Conservation (phyloP, 2,329 filamentous ascomycete genomes). For the Metarhizium album region DNA sequence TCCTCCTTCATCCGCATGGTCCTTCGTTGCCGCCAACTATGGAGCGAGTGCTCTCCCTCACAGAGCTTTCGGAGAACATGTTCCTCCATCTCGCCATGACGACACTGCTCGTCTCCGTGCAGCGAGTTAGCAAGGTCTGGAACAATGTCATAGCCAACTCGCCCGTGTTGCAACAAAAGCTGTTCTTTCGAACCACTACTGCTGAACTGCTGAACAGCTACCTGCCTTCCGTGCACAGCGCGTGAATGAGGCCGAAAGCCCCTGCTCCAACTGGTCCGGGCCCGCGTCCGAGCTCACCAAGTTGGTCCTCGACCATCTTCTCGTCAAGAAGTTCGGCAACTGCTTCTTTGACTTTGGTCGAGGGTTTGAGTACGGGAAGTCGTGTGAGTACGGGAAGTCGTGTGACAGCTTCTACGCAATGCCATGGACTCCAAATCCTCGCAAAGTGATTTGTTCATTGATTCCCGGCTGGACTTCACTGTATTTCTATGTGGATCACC, state of each 20-base stretch:
- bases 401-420: neutral
- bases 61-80: neutral
- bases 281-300: neutral
- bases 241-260: neutral
- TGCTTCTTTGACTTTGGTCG: neutral
- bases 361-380: neutral
- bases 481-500: neutral
- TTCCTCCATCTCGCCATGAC: neutral
- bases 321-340: neutral
- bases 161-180: neutral
- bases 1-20: neutral
- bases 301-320: neutral
- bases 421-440: neutral
- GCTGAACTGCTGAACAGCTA: neutral
- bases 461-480: neutral
- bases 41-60: neutral
- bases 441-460: neutral
- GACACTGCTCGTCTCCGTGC: neutral
- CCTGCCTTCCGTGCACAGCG: neutral
- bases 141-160: neutral
- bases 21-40: neutral
- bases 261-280: neutral
- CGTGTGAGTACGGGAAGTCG: no score
- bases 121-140: neutral
- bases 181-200: neutral